Percentiles rank a stretch among this genome's conserved stretches.
Conservation (phyloP, 2,329 filamentous ascomycete species). For the Claviceps spartinae region DNA sequence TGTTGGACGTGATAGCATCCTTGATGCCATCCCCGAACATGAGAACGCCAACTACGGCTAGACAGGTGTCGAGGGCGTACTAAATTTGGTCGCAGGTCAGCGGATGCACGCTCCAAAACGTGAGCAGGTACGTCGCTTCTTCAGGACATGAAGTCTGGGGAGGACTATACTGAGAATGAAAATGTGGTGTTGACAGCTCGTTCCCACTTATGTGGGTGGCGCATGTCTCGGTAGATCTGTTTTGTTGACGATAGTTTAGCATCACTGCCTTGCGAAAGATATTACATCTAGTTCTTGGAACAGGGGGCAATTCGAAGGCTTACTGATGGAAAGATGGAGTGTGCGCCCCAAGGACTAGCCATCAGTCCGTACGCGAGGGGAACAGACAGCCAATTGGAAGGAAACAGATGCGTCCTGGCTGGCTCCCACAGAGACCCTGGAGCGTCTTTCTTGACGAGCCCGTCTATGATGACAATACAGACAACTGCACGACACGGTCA, state of each 20-base stretch:
- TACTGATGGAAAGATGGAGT: constrained; percentile 67
- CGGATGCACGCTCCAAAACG: too few relatives aligned
- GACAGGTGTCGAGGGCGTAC: constrained; percentile 68
- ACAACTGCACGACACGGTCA: constrained; percentile 48
- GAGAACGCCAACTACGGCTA: constrained; percentile 71
- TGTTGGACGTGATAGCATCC: constrained; percentile 84
- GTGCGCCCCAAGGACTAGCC: constrained; percentile 59
- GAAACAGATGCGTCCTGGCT: constrained; percentile 67
- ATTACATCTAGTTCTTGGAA: background rate
- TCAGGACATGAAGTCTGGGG: background rate
- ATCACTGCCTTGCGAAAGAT: background rate
- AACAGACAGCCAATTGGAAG: constrained; percentile 72
- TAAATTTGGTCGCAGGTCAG: constrained; percentile 16
- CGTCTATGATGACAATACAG: constrained; percentile 70
- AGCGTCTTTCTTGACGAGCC: constrained; percentile 62
- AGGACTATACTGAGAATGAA: constrained; percentile 52
- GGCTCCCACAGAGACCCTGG: constrained; percentile 78
- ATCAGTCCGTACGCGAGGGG: constrained; percentile 82
- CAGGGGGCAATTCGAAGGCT: constrained; percentile 9
- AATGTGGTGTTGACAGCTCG: constrained; percentile 69
- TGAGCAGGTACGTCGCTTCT: background rate
- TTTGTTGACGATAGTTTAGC: background rate
- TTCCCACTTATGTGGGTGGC: constrained; percentile 67
- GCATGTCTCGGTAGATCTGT: constrained; percentile 50
- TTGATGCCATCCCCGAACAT: constrained; percentile 90